A percentile compares a stretch with the other conserved stretches of the same genome.
Conservation (phyloP, 768 basidiomycete species). For the Rhodosporidiobolus sp. region DNA sequence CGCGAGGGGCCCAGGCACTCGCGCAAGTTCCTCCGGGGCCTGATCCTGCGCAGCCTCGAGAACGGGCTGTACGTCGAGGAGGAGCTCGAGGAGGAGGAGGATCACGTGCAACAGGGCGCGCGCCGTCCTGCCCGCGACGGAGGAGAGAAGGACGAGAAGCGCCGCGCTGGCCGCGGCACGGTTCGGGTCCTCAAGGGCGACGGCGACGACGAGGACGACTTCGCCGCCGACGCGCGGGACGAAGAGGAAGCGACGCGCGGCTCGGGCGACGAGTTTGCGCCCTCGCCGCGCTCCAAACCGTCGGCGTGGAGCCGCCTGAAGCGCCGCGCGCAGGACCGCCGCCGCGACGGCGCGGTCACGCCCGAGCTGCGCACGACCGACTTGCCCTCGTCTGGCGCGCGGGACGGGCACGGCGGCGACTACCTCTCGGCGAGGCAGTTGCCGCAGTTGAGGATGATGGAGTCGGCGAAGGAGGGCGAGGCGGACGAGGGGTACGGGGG, state of each 20-base stretch:
- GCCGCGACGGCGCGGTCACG: slow-evolving; percentile 26
- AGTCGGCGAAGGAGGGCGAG: not conserved
- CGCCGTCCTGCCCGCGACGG: not conserved
- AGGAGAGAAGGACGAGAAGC: not conserved
- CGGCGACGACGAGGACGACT: not conserved
- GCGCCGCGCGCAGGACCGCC: not conserved
- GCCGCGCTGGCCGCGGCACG: not conserved
- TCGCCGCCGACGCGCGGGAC: not conserved
- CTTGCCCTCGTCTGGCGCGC: not conserved
- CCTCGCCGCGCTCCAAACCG: not conserved
- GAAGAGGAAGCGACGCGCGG: slow-evolving; percentile 6
- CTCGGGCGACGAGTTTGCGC: not conserved
- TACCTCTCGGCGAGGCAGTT: slow-evolving; percentile 10
- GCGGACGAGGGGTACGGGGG: slow-evolving; percentile 20
- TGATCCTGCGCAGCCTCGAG: slow-evolving; percentile 39
- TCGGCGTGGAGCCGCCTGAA: not conserved
- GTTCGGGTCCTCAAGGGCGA: not conserved
- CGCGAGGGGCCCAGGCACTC: slow-evolving; percentile 23
- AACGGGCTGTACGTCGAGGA: slow-evolving; percentile 38
- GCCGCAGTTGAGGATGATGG: not conserved
- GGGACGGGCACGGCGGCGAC: not conserved
- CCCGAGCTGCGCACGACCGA: slow-evolving; percentile 21
- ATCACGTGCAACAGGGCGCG: too few relatives aligned
- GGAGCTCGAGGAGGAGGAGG: slow-evolving; percentile 6
- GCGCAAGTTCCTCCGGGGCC: slow-evolving; percentile 31